Evolutionary conservation across 192 early-diverging fungal genomes (phyloP).

Genomic region (Coemansia sp.): DNA sequence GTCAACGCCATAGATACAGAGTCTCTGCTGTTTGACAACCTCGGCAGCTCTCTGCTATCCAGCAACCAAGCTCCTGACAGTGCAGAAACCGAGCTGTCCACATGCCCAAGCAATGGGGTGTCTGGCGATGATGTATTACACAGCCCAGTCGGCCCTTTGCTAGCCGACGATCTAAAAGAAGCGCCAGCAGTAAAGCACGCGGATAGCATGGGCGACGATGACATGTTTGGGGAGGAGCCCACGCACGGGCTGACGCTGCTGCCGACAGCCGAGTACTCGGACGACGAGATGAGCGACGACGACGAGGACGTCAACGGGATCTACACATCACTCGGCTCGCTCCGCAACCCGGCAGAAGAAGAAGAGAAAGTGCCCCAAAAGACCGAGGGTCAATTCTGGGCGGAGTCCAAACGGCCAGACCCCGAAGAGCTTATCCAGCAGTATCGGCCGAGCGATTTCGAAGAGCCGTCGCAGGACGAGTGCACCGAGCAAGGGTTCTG

Average conservation of each 20-base stretch:
- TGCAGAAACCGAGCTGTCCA: neutral
- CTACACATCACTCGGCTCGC: constrained; percentile 1
- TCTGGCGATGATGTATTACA: no score
- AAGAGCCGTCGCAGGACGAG: neutral
- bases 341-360: no score
- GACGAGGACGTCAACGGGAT: neutral
- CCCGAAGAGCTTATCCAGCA: no score
- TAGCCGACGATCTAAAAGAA: neutral
- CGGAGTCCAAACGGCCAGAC: no score
- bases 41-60: constrained; percentile 1
- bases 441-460: neutral
- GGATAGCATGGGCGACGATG: neutral
- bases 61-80: neutral
- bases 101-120: no score
- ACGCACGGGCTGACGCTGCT: constrained; percentile 13
- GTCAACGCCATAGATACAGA: neutral
- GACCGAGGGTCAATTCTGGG: no score
- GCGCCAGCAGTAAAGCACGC: neutral
- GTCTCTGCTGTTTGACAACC: constrained; percentile 1
- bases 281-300: constrained; percentile 6
- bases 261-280: constrained; percentile 23
- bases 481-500: no score
- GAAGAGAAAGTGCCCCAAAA: neutral
- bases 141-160: no score
- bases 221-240: neutral